Evolutionary conservation across 2,329 filamentous ascomycete genomes (phyloP).

Genomic region (Elsinoe arachidis): DNA sequence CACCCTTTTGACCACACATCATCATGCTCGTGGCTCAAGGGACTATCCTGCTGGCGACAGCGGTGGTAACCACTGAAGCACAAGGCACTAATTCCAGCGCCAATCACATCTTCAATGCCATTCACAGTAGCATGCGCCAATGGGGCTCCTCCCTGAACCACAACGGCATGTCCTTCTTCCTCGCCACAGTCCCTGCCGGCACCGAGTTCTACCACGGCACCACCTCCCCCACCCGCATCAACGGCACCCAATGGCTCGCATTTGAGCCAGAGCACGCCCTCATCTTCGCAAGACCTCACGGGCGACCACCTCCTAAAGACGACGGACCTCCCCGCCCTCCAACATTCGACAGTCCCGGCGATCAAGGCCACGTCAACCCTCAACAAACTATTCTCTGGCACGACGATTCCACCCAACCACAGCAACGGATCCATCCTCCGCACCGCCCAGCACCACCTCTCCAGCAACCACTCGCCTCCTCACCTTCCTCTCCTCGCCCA

Average conservation of each 20-base stretch:
- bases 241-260: slow-evolving; percentile 59
- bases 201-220: slow-evolving; percentile 62
- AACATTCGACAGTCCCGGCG: neutral
- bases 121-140: slow-evolving; percentile 64
- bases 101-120: slow-evolving; percentile 61
- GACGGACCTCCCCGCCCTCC: neutral
- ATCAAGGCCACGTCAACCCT: neutral
- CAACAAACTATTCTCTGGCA: neutral
- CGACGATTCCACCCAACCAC: neutral
- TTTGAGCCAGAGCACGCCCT: slow-evolving; percentile 70
- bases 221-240: slow-evolving; percentile 36
- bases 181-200: slow-evolving; percentile 55
- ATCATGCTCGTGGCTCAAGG: too few species aligned
- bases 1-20: too few species aligned
- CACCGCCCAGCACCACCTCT: neutral
- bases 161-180: slow-evolving; percentile 66
- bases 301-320: slow-evolving; percentile 14
- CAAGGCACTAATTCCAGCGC: slow-evolving; percentile 26
- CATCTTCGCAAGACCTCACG: slow-evolving; percentile 45
- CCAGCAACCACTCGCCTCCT: neutral
- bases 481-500: neutral
- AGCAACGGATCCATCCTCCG: neutral
- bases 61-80: neutral
- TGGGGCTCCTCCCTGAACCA: slow-evolving; percentile 66
- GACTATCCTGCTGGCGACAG: neutral